Base-by-base conservation (phyloP, 2,329 filamentous ascomycete species). In the Lachnellula hyalina region DNA sequence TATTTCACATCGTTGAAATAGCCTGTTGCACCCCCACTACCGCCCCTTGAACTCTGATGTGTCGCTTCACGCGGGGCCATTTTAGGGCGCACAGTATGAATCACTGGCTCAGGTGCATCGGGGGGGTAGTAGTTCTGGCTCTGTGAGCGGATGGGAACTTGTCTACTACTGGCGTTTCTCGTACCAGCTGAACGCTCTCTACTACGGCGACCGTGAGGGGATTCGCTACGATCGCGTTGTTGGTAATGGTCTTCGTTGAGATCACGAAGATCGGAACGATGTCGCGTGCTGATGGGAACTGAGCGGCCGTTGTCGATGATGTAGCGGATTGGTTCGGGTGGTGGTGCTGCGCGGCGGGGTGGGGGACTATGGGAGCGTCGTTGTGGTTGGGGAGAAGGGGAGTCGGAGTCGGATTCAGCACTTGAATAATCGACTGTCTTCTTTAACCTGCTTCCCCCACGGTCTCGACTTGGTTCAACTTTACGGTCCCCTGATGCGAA, bases 231-330 rank as follows among this genome's bases (percentile, higher is more conserved):
- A 52, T 61, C 58, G 47, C 59, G 28, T 32, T 11, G 61, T 19
- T 42, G 4, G 36, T 61, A 61, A 9, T 50, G 44, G 12, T 59
- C 58, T 23, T 64, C 58, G 42, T 57, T 50, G 19, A 58, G 45
- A 47, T 58, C 38, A 11, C 53, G 55, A 40, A 59, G 45, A 5
- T 58, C 62, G 4, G 58, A 52, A 40, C 64, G 63, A 48, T 63
- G 64, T 46, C 47, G 19, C 36, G 47, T 14, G 35, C 42, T 21
- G 23, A 61, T 50, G 7, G 64, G 65, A 11, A 65, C 51, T 5
- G 55, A 55, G 15, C 61, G 59, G 17, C 62, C 61, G 45, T 63
- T 57, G 8, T 61, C 56, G 17, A 67, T 56, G 19, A 62, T 55
- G 47, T 67, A 68, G 15, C 62, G 58, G 25, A 55, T 63, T 17